Evolutionary conservation across 345 rosid species (phyloP), one percentile per base, ranked within the genome.

Genomic region (Lenwebbia sp.): DNA sequence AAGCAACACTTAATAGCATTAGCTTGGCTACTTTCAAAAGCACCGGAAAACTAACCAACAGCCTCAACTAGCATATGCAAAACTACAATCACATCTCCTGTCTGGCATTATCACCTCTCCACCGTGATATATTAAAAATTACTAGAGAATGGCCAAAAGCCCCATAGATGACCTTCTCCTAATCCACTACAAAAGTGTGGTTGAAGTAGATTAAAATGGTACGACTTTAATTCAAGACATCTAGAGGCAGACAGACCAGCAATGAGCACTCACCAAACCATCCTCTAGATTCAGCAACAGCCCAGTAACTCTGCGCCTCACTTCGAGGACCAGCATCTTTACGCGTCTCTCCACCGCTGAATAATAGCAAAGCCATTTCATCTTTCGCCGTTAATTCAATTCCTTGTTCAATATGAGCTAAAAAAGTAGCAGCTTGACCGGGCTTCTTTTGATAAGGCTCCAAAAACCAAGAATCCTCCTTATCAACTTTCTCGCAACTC

Each of bases 301-400:
- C 84, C 99, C 99, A 97, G 87, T 96, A 97, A 90, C 99, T 96
- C 95, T 96, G 99, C 26, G 96, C 99, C 92, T 97, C 99, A 76
- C 99, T 96, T 14, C 94, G 94, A 52, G 99, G 99, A 57, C 99
- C 99, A 0, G 99, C 99, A 55, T 95, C 95, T 89, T 94, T 96
- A 83, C 99, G 91, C 55, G 99, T 97, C 92, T 97, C 98, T 85
- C 99, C 99, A 44, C 99, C 99, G 81, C 99, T 97, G 84, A 97
- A 95, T 65, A 97, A 90, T 88, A 97, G 99, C 94, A 97, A 89
- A 88, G 99, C 92, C 55, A 83, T 89, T 23, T 92, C 91, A 84
- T 97, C 98, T 89, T 88, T 92, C 4, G 91, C 94, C 1, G 92
- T 91, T 87, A 88, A 88, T 44, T 92, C 92, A 81, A 96, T 91